phyloP scores from a whole-genome alignment of 1,139 yeast genomes.

The Kodamaea ohmeri region DNA sequence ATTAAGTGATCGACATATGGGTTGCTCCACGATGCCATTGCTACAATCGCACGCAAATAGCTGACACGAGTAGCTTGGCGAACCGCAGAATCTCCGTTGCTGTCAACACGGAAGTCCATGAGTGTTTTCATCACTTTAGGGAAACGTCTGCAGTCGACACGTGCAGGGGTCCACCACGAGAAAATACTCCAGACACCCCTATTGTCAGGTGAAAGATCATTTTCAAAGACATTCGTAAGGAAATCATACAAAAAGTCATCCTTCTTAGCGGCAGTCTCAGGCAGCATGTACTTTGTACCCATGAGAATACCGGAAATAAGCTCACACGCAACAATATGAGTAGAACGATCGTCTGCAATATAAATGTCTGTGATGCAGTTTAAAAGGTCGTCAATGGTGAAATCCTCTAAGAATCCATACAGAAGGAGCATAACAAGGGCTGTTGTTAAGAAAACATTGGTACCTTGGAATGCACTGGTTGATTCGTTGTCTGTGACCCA shows the following conservation, averaged over 20 bases:
- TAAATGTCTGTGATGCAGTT: constrained; percentile 51
- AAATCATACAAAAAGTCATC: constrained; percentile 48
- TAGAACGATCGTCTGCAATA: constrained; percentile 58
- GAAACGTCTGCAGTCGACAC: constrained; percentile 65
- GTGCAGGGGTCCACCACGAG: constrained; percentile 70
- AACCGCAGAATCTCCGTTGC: constrained; percentile 61
- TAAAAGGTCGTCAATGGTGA: constrained; percentile 46
- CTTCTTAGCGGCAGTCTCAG: constrained; percentile 28
- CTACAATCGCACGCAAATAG: constrained; percentile 54
- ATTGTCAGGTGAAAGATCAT: constrained; percentile 75
- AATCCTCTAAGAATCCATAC: constrained; percentile 35
- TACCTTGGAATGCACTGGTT: constrained; percentile 57
- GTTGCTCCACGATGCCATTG: constrained; percentile 58
- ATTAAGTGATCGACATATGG: constrained; percentile 50
- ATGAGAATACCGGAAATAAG: constrained; percentile 56
- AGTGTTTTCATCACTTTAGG: constrained; percentile 51
- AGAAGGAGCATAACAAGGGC: constrained; percentile 46
- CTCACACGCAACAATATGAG: constrained; percentile 64
- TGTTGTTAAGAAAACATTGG: constrained; percentile 54
- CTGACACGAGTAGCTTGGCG: constrained; percentile 63
- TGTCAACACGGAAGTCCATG: constrained; percentile 47
- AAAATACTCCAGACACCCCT: constrained; percentile 74
- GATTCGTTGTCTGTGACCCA: constrained; percentile 68
- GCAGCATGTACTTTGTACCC: constrained; percentile 40
- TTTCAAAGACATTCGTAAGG: constrained; percentile 46